Conservation (phyloP, 176 grass and related monocot genomes). For the Zoysia pacifica region DNA sequence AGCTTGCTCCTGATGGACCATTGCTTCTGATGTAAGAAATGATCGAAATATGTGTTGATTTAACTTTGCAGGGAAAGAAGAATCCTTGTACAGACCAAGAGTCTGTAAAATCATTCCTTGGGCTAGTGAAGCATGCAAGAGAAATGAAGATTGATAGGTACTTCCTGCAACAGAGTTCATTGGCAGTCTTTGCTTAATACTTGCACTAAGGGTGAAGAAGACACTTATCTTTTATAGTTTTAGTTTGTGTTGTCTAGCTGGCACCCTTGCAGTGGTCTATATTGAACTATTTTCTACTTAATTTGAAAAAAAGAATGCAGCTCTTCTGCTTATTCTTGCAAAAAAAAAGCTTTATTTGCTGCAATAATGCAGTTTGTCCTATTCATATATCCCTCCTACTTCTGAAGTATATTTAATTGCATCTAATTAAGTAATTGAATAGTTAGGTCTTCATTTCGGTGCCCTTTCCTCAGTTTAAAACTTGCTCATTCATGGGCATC, state of each 20-base stretch:
- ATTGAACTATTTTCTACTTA: neutral
- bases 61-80: slow-evolving; percentile 75
- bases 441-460: slow-evolving; percentile 18
- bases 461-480: slow-evolving; percentile 9
- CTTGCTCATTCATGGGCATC: slow-evolving; percentile 9
- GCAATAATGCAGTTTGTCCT: slow-evolving; percentile 3
- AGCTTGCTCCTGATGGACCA: neutral
- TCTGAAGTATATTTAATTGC: slow-evolving; percentile 25
- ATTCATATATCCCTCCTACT: slow-evolving; percentile 1
- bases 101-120: slow-evolving; percentile 74
- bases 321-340: neutral
- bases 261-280: neutral
- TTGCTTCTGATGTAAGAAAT: slow-evolving; percentile 19
- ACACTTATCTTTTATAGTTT: slow-evolving; percentile 14
- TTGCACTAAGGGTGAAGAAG: neutral
- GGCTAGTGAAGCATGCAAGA: slow-evolving; percentile 64
- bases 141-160: slow-evolving; percentile 91
- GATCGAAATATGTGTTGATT: slow-evolving; percentile 6
- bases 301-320: neutral
- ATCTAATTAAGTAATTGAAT: slow-evolving; percentile 18
- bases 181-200: slow-evolving; percentile 2
- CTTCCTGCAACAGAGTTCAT: neutral
- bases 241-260: neutral
- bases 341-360: slow-evolving; percentile 4
- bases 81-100: slow-evolving; percentile 78